Conservation (phyloP, 1,139 yeast genomes). For the Pichia sp. region DNA sequence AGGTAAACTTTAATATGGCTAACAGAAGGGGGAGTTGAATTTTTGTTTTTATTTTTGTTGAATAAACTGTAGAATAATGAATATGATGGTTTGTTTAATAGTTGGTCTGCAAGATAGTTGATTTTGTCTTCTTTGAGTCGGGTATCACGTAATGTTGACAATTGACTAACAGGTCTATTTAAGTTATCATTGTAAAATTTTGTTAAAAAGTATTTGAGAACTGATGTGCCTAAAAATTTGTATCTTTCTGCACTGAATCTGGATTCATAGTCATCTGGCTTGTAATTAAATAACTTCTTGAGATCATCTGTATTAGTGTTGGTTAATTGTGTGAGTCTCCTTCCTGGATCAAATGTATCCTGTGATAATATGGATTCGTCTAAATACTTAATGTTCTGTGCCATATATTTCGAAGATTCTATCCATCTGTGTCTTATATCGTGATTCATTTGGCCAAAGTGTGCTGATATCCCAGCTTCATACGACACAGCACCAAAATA, state of each 20-base stretch:
- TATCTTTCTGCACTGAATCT: neutral
- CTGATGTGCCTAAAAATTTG: conserved; percentile 3
- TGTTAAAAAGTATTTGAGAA: conserved; percentile 3
- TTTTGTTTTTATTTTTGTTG: neutral
- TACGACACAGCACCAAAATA: conserved; percentile 6
- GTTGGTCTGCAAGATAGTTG: neutral
- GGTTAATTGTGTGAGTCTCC: neutral
- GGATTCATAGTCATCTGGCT: neutral
- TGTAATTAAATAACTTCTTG: neutral
- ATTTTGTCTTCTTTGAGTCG: neutral
- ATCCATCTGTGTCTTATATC: neutral
- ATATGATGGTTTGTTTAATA: neutral
- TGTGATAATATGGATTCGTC: neutral
- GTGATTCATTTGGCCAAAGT: neutral
- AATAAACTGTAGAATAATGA: neutral
- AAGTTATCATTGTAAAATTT: conserved; percentile 5
- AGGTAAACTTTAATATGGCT: neutral
- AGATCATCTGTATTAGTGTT: neutral
- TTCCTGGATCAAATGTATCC: neutral
- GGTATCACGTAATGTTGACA: conserved; percentile 1
- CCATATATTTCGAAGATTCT: neutral
- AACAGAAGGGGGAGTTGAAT: neutral
- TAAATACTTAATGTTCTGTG: neutral
- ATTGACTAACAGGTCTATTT: neutral
- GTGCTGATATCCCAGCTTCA: neutral